Percentiles rank a stretch among this genome's conserved stretches.
These are phyloP conservation scores for Verbascum thapsus DNA, from an alignment of 257 asterid genomes.

Conservation along the genomic window DNA sequence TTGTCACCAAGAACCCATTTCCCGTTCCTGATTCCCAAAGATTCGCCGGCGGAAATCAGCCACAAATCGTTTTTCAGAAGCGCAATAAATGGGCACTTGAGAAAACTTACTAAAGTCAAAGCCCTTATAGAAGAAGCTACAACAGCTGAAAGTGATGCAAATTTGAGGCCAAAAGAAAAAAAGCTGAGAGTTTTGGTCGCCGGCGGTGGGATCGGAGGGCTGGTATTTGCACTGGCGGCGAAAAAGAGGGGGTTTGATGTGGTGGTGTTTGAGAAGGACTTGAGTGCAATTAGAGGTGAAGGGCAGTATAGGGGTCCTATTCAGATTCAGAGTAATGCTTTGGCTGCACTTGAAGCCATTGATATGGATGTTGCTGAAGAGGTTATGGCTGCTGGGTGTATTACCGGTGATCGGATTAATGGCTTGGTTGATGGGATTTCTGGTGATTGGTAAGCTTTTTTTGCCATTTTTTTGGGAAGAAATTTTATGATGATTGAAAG, in stretches of 20 bases:
- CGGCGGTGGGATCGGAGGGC: slow-evolving; percentile 96
- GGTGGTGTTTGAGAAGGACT: slow-evolving; percentile 90
- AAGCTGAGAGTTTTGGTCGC: slow-evolving; percentile 82
- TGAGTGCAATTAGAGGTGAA: slow-evolving; percentile 95
- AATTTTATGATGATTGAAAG: no score
- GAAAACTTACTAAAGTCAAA: slow-evolving; percentile 38
- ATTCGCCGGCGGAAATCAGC: slow-evolving; percentile 37
- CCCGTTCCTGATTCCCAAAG: slow-evolving; percentile 38
- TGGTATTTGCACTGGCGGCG: slow-evolving; percentile 91
- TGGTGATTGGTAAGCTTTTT: slow-evolving; percentile 77
- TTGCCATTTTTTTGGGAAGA: no score
- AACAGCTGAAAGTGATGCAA: slow-evolving; percentile 9
- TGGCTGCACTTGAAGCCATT: slow-evolving; percentile 95
- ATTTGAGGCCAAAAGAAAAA: slow-evolving; percentile 37
- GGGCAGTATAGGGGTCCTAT: slow-evolving; percentile 96
- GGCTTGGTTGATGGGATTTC: slow-evolving; percentile 90
- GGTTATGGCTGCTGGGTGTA: slow-evolving; percentile 73
- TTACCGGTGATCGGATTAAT: slow-evolving; percentile 93
- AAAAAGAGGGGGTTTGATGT: slow-evolving; percentile 84
- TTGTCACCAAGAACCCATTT: slow-evolving; percentile 44
- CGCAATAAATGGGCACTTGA: slow-evolving; percentile 33
- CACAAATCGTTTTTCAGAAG: slow-evolving; percentile 27
- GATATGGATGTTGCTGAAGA: slow-evolving; percentile 87
- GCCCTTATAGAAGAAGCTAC: slow-evolving; percentile 38
- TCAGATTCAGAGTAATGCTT: slow-evolving; percentile 93